phyloP scores from a whole-genome alignment of 2,329 filamentous ascomycete species.

The Pyrenophora seminiperda region DNA sequence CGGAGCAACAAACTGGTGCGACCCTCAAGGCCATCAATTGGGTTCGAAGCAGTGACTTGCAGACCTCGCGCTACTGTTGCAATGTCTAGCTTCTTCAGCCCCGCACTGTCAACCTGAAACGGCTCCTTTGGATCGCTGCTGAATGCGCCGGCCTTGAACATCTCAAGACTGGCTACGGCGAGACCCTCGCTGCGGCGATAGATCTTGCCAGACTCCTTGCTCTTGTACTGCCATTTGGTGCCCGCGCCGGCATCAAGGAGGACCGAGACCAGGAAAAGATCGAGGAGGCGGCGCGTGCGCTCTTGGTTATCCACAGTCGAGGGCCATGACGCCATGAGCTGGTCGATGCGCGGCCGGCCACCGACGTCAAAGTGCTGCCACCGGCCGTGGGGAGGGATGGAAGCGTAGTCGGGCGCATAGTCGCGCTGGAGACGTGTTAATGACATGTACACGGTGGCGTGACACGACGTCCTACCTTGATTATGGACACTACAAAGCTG shows the following conservation, averaged over 20 bases:
- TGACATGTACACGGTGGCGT: background rate
- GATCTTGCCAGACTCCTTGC: constrained; percentile 79
- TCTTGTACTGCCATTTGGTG: constrained; percentile 90
- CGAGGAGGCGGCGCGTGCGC: constrained; percentile 74
- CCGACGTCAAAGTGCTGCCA: constrained; percentile 88
- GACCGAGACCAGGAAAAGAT: constrained; percentile 80
- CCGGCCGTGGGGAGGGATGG: constrained; percentile 80
- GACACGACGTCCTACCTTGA: constrained; percentile 69
- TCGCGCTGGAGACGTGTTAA: constrained; percentile 60
- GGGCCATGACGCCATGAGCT: constrained; percentile 72
- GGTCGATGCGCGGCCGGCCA: constrained; percentile 72
- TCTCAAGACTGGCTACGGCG: constrained; percentile 77
- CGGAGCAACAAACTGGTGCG: constrained; percentile 78
- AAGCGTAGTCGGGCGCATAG: constrained; percentile 69
- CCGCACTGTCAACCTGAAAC: constrained; percentile 86
- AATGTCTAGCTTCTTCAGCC: constrained; percentile 73
- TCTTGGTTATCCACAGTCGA: constrained; percentile 72
- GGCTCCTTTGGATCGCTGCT: constrained; percentile 81
- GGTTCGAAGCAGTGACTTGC: constrained; percentile 81
- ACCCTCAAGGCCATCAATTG: constrained; percentile 83
- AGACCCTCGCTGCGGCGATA: constrained; percentile 89
- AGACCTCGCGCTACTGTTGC: constrained; percentile 78
- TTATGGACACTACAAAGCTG: constrained; percentile 86
- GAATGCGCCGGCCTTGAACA: constrained; percentile 93
- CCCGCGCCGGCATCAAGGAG: constrained; percentile 88